Percentiles rank a stretch among this genome's conserved stretches.
Conservation (phyloP, 2,329 filamentous ascomycete genomes). For the Mycocentrospora acerina region DNA sequence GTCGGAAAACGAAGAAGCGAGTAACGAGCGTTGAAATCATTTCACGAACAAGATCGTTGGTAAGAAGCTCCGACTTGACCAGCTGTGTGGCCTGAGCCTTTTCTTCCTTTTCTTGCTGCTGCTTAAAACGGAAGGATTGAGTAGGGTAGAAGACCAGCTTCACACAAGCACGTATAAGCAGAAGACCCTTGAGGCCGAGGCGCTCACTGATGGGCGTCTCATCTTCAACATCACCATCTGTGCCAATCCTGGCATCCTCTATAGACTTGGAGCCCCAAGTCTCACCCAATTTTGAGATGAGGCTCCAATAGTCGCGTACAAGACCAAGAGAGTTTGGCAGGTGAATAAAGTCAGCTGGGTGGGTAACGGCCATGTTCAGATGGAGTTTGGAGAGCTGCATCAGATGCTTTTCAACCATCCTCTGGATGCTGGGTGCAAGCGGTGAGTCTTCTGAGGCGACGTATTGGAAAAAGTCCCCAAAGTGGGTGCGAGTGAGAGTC, state of each 20-base stretch:
- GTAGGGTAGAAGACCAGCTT: constrained; percentile 80
- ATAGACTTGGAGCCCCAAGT: constrained; percentile 61
- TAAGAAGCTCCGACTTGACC: constrained; percentile 74
- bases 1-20: constrained; percentile 83
- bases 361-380: constrained; percentile 76
- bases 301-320: constrained; percentile 79
- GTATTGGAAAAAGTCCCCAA: constrained; percentile 72
- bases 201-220: constrained; percentile 69
- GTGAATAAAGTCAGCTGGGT: constrained; percentile 79
- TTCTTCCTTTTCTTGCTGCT: constrained; percentile 72
- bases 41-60: constrained; percentile 72
- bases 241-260: constrained; percentile 44
- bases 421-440: constrained; percentile 54
- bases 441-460: constrained; percentile 59
- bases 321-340: constrained; percentile 78
- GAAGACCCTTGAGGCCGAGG: constrained; percentile 77
- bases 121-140: constrained; percentile 82
- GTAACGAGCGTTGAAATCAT: constrained; percentile 85
- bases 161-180: constrained; percentile 79
- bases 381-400: constrained; percentile 91
- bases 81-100: constrained; percentile 67
- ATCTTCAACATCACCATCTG: constrained; percentile 51
- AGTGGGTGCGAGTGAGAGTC: constrained; percentile 71
- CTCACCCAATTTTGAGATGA: constrained; percentile 75
- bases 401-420: constrained; percentile 78